Percentiles rank a stretch among this genome's conserved stretches.
These are phyloP conservation scores for Carex kokanica DNA, from an alignment of 176 grass and related monocot genomes.

Conservation along the genomic window DNA sequence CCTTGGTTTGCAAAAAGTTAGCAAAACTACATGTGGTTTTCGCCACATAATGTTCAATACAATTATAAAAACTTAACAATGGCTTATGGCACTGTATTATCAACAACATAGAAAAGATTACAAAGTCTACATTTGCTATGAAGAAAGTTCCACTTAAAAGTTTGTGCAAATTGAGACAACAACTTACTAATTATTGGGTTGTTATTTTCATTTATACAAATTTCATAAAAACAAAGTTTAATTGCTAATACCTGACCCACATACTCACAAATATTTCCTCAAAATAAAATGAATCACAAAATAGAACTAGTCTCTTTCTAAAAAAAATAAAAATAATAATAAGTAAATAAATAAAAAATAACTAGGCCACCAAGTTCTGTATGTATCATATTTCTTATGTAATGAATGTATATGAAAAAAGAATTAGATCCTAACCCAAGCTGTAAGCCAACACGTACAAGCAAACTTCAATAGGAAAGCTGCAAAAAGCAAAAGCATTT, in stretches of 20 bases:
- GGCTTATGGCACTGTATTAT: neutral
- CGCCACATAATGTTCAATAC: neutral
- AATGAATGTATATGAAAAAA: neutral
- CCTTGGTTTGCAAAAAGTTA: neutral
- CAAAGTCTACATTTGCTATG: neutral
- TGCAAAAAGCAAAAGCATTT: slow-evolving; percentile 2
- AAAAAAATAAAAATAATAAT: neutral
- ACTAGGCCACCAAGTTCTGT: neutral
- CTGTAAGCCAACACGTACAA: slow-evolving; percentile 9
- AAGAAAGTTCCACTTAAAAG: neutral
- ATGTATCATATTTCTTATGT: neutral
- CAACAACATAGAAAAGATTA: neutral
- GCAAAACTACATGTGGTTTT: neutral
- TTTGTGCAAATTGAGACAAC: neutral
- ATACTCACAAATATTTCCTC: neutral
- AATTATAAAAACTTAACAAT: neutral
- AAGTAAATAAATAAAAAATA: neutral
- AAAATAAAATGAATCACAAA: neutral
- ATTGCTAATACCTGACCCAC: neutral
- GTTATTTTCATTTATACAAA: neutral
- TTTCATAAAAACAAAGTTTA: neutral
- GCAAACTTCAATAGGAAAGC: neutral
- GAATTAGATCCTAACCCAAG: slow-evolving; percentile 2
- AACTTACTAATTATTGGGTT: neutral
- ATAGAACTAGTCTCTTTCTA: neutral